Evolutionary conservation across 2,329 filamentous ascomycete species (phyloP).

Genomic region (Metarhizium brunneum): DNA sequence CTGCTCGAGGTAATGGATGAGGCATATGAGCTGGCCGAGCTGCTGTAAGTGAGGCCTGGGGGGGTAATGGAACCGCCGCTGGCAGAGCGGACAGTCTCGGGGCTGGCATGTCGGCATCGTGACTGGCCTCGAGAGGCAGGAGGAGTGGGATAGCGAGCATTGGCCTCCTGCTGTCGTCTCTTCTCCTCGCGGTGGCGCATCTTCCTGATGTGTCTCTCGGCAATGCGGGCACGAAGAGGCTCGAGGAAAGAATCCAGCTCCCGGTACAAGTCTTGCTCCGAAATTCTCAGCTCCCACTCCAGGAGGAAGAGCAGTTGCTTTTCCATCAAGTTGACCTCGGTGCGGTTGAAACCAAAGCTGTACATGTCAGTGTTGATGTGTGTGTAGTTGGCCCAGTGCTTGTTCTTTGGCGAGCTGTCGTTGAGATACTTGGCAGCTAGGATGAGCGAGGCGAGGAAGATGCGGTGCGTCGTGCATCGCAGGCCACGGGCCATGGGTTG

Average conservation of each 20-base stretch:
- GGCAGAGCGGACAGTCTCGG: constrained; percentile 29
- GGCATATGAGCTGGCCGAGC: constrained; percentile 40
- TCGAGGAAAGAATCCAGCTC: constrained; percentile 84
- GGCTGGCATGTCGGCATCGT: constrained; percentile 29
- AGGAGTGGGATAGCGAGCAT: constrained; percentile 34
- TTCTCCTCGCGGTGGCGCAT: constrained; percentile 39
- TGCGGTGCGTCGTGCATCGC: constrained; percentile 91
- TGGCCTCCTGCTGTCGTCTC: constrained; percentile 27
- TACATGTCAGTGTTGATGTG: constrained; percentile 55
- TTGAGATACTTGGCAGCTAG: constrained; percentile 94
- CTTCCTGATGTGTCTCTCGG: constrained; percentile 40
- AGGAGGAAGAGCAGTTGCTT: constrained; percentile 93
- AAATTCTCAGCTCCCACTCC: constrained; percentile 88
- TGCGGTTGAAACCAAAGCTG: constrained; percentile 83
- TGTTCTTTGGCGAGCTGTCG: constrained; percentile 98
- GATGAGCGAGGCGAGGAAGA: constrained; percentile 85
- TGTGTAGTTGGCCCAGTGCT: constrained; percentile 97
- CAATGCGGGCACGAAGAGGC: constrained; percentile 61
- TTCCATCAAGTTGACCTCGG: constrained; percentile 99
- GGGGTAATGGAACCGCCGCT: constrained; percentile 31
- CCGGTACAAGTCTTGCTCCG: constrained; percentile 72
- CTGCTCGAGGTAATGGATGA: constrained; percentile 38
- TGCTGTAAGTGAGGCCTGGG: constrained; percentile 40
- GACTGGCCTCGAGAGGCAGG: constrained; percentile 35
- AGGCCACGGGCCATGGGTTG: constrained; percentile 94